Percentiles rank a stretch among this genome's conserved stretches.
phyloP scores from a whole-genome alignment of 345 rosid genomes.

The Aurinia saxatilis region DNA sequence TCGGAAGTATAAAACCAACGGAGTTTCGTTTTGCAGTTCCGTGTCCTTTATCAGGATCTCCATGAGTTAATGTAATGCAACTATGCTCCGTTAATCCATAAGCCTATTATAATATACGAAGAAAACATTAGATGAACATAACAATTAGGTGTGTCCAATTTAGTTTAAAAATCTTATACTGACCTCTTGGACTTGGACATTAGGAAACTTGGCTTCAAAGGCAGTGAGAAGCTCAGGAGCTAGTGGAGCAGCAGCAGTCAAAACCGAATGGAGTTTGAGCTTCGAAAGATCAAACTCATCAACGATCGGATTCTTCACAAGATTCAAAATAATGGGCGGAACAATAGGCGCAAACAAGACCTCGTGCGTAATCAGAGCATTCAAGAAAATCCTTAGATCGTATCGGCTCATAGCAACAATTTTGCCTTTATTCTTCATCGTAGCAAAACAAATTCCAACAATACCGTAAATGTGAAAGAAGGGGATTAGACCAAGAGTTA shows the following conservation, averaged over 20 bases:
- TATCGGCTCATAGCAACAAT: conserved; percentile 73
- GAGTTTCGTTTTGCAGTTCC: conserved; percentile 72
- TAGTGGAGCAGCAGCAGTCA: conserved; percentile 92
- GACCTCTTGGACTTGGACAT: conserved; percentile 87
- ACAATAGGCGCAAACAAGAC: conserved; percentile 87
- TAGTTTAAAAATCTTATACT: background rate
- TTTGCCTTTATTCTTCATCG: conserved; percentile 83
- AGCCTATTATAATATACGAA: conserved; percentile 37
- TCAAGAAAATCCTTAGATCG: conserved; percentile 64
- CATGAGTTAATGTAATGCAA: conserved; percentile 84
- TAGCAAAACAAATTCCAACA: conserved; percentile 80
- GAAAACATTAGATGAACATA: background rate
- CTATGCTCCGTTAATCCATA: conserved; percentile 97
- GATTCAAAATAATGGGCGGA: conserved; percentile 68
- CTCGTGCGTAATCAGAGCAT: conserved; percentile 62
- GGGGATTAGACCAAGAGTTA: conserved; percentile 65
- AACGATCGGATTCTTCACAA: conserved; percentile 80
- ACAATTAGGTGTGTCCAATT: background rate
- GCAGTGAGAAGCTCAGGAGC: conserved; percentile 75
- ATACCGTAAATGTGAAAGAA: conserved; percentile 93
- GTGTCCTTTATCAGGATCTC: conserved; percentile 48
- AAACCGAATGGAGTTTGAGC: conserved; percentile 66
- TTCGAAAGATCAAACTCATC: conserved; percentile 77
- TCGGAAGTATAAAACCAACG: conserved; percentile 81
- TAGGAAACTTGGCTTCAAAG: conserved; percentile 63